Conservation (phyloP, 2,329 filamentous ascomycete genomes). For the Cytospora chrysosperma region DNA sequence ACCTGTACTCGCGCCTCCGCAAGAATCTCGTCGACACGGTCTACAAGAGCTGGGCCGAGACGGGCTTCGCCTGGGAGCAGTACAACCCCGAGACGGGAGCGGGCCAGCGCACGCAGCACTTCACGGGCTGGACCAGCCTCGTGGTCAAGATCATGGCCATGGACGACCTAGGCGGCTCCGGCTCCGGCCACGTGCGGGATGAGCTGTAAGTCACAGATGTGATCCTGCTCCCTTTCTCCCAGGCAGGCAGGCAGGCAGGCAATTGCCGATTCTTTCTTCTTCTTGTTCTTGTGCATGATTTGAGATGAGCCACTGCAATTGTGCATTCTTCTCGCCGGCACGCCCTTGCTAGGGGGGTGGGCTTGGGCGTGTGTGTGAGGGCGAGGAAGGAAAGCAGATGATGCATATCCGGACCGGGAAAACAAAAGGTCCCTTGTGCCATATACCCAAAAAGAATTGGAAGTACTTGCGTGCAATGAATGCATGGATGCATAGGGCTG, state of each 20-base stretch:
- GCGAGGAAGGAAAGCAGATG: background rate
- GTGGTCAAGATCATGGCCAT: slow-evolving; percentile 97
- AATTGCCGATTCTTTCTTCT: background rate
- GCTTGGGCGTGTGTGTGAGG: too few relatives aligned
- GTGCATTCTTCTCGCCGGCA: background rate
- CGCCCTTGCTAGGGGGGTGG: background rate
- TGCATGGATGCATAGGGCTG: background rate
- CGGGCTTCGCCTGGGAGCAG: slow-evolving; percentile 98
- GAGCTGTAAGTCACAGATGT: slow-evolving; percentile 44
- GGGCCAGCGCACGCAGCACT: slow-evolving; percentile 96
- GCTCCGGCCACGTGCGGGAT: slow-evolving; percentile 39
- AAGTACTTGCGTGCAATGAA: background rate
- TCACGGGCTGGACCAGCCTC: slow-evolving; percentile 98
- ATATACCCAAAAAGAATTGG: background rate
- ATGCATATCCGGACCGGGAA: background rate
- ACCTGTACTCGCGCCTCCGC: slow-evolving; percentile 74
- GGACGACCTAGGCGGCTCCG: slow-evolving; percentile 60
- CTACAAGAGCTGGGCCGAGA: slow-evolving; percentile 82
- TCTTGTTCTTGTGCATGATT: background rate
- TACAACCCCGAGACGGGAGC: slow-evolving; percentile 91
- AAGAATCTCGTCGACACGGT: slow-evolving; percentile 87
- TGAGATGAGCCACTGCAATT: background rate
- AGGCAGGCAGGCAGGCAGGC: background rate
- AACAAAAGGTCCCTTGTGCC: background rate
- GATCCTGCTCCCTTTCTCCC: too few relatives aligned